Conservation (phyloP, 306 rosid genomes). For the Pterocarpus santalinus region DNA sequence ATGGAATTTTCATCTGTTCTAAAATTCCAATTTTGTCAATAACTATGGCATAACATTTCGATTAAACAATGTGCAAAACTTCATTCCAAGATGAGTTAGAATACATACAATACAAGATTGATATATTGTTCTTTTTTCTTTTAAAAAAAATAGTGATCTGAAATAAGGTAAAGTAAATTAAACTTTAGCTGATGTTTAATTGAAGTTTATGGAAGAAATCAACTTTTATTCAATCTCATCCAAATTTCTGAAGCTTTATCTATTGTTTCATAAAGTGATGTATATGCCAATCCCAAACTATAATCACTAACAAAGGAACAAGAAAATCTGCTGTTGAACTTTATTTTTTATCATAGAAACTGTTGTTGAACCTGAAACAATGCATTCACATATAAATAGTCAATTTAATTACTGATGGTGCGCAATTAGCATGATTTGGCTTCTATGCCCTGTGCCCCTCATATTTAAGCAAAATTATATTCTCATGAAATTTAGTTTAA, state of each 20-base stretch:
- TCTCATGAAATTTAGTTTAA: neutral
- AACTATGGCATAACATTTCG: conserved; percentile 24
- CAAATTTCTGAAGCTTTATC: neutral
- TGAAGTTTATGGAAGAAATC: neutral
- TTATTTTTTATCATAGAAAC: neutral
- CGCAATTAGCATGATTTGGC: conserved; percentile 13
- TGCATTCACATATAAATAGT: neutral
- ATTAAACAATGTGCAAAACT: conserved; percentile 7
- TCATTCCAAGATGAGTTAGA: conserved; percentile 30
- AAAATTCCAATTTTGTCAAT: conserved; percentile 8
- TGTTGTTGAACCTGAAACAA: neutral
- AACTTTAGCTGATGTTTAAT: neutral
- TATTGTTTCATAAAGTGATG: conserved; percentile 5
- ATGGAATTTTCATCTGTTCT: neutral
- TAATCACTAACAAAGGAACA: neutral
- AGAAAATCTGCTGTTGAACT: neutral
- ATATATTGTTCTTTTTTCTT: neutral
- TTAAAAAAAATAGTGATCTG: neutral
- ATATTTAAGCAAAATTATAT: neutral
- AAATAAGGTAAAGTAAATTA: neutral
- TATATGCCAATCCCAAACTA: neutral
- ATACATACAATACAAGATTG: conserved; percentile 5
- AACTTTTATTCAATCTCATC: neutral
- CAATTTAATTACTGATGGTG: neutral
- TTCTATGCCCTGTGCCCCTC: neutral